Evolutionary conservation across 768 basidiomycete species (phyloP), one percentile per base, ranked within the genome.

Genomic region (Phlegmacium glaucopus): DNA sequence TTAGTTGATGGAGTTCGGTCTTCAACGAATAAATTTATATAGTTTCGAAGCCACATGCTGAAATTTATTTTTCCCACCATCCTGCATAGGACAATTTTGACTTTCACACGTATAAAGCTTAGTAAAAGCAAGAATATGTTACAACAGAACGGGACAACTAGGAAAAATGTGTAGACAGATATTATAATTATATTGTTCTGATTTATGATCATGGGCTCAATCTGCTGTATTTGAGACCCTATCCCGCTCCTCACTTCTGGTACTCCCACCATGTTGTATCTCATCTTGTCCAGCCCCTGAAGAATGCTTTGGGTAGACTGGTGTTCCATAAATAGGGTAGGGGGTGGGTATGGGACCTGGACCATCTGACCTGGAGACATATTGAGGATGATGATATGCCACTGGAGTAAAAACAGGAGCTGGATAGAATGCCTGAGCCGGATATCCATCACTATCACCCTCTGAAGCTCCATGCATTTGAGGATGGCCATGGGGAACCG

Each of bases 401-500:
- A 55, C 49, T 12, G 59, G 52, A 37, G 52, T 38, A 30, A 59
- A 47, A 39, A 61, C 51, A 41, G 58, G 42, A 13, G 55, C 37
- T 39, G 57, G 61, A 44, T 64, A 66, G 39, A 50, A 61, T 10
- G 49, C 49, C 49, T 61, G 57, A 38, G 54, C 41, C 22, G 45
- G 48, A 52, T 58, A 62, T 22, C 43, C 40, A 45, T 66, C 68
- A 54, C 68, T 68, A 51, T 71, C 71, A 26, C 71, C 71, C 40
- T 75, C 75, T 35, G 70, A 65, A 10, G 50, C 47, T 34, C 67
- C 68, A 47, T 60, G 61, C 50, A 69, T 57, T 55, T 69, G 65
- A 55, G 68, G 58, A 50, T 69, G 63, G 48, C 60, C 57, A 39
- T 70, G 68, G 44, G 70, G 73, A 49, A 74, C 62, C 11, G 75